These are phyloP conservation scores for Batkoa obscura DNA, from an alignment of 371 early-diverging fungal genomes.

Conservation along the genomic window DNA sequence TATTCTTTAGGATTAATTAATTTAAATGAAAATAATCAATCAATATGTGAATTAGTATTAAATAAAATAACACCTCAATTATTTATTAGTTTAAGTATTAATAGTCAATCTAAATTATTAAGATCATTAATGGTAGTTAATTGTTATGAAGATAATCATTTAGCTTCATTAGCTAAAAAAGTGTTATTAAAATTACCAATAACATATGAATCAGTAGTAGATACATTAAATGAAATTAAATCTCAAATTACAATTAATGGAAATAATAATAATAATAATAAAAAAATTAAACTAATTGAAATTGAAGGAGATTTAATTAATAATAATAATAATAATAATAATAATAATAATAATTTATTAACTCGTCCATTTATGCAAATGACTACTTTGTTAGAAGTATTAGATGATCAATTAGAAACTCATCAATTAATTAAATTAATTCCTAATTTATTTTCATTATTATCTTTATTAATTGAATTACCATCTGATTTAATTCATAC, in stretches of 20 bases:
- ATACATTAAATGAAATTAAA: neutral
- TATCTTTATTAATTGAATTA: conserved; percentile 42
- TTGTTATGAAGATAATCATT: neutral
- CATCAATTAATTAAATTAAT: too few species aligned
- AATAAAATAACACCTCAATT: conserved; percentile 32
- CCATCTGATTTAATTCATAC: conserved; percentile 29
- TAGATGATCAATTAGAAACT: neutral
- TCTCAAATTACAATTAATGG: neutral
- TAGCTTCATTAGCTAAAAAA: neutral
- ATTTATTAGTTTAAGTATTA: conserved; percentile 20
- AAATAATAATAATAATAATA: neutral
- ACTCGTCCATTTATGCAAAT: too few species aligned
- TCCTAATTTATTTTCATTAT: too few species aligned
- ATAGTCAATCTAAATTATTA: conserved; percentile 31
- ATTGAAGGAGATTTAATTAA: too few species aligned
- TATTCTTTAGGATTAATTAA: conserved; percentile 26
- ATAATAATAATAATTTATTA: too few species aligned
- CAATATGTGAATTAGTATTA: conserved; percentile 33
- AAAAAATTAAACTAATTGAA: too few species aligned
- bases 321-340: too few species aligned
- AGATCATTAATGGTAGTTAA: conserved; percentile 25
- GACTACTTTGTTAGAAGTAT: neutral
- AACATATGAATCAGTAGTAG: neutral
- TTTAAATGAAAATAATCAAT: conserved; percentile 23
- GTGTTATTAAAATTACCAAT: neutral